A percentile compares a stretch with the other conserved stretches of the same genome.
phyloP scores from a whole-genome alignment of 768 basidiomycete genomes.

The Tubosaeta brunneosetosa region DNA sequence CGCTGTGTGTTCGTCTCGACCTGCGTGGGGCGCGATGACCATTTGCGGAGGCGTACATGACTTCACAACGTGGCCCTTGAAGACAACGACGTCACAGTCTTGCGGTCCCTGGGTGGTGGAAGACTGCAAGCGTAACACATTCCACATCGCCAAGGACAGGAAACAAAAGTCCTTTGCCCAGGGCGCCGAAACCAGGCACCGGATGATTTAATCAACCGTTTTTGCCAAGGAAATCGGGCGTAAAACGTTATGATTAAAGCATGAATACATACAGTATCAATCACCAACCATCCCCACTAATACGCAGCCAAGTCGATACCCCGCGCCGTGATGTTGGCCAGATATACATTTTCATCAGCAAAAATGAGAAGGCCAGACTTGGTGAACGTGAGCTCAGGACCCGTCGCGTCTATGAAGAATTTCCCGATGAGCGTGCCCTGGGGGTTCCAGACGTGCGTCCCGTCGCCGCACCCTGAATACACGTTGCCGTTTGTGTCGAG shows the following conservation, averaged over 20 bases:
- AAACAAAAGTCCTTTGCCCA: background rate
- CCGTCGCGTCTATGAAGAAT: conserved; percentile 44
- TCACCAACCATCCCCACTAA: background rate
- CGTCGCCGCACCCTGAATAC: conserved; percentile 66
- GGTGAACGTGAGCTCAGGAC: conserved; percentile 41
- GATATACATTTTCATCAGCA: conserved; percentile 36
- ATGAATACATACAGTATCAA: too few species aligned
- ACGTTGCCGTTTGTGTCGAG: conserved; percentile 62
- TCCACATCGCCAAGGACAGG: background rate
- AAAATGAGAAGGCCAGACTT: conserved; percentile 37
- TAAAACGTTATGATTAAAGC: too few species aligned
- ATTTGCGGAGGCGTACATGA: conserved; percentile 13
- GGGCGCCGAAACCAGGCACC: background rate
- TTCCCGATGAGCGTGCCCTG: conserved; percentile 59
- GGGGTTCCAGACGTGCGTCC: conserved; percentile 56
- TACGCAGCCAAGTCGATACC: conserved; percentile 19
- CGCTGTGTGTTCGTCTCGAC: conserved; percentile 17
- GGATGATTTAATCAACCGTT: background rate
- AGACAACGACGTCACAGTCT: background rate
- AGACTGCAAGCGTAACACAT: background rate
- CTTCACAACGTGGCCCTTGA: background rate
- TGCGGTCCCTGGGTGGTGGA: background rate
- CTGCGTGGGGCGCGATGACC: conserved; percentile 8
- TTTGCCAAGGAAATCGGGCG: too few species aligned
- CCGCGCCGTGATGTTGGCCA: conserved; percentile 34